Evolutionary conservation across 176 grass and related monocot species (phyloP).

Genomic region (Avena eriantha): DNA sequence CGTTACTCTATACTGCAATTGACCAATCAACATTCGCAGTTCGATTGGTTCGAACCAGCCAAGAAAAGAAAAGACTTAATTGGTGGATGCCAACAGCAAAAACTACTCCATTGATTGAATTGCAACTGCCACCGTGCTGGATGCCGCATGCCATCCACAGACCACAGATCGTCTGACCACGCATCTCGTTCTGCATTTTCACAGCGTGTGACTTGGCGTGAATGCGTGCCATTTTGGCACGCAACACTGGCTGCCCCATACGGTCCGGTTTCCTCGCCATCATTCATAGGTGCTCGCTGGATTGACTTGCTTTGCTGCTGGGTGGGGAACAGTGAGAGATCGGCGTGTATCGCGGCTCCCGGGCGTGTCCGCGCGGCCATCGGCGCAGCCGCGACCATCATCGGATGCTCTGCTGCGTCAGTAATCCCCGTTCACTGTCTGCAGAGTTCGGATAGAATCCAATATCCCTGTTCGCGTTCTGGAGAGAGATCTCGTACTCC

Average conservation of each 20-base stretch:
- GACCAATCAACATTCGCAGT: neutral
- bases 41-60: neutral
- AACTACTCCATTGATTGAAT: neutral
- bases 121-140: neutral
- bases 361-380: slow-evolving; percentile 7
- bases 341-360: neutral
- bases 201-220: neutral
- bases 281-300: neutral
- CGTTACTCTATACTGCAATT: neutral
- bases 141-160: neutral
- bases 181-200: neutral
- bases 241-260: neutral
- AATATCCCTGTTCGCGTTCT: neutral
- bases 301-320: slow-evolving; percentile 19
- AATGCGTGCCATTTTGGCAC: neutral
- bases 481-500: neutral
- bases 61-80: neutral
- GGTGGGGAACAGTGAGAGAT: slow-evolving; percentile 21
- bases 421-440: slow-evolving; percentile 37
- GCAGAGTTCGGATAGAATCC: neutral
- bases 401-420: slow-evolving; percentile 44
- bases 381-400: slow-evolving; percentile 22
- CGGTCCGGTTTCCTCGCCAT: neutral
- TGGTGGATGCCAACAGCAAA: neutral
- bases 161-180: neutral